phyloP scores from a whole-genome alignment of 441 rosid genomes.

The Erodium chrysanthum region DNA sequence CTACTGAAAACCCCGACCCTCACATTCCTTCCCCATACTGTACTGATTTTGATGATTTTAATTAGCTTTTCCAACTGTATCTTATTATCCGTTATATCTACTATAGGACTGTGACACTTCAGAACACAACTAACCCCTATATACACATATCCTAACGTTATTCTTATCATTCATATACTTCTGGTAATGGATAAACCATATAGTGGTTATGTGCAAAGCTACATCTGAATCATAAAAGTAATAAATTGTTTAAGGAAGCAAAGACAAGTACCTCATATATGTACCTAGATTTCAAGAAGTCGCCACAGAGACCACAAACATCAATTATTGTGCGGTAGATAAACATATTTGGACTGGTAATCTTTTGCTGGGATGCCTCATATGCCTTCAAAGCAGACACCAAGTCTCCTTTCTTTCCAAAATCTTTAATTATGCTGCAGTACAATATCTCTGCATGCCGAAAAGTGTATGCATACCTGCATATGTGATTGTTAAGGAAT shows the following conservation, averaged over 20 bases:
- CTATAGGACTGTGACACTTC: not conserved
- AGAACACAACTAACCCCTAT: not conserved
- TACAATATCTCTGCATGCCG: constrained; percentile 55
- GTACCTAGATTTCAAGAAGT: constrained; percentile 61
- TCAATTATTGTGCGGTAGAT: constrained; percentile 69
- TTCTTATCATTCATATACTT: not conserved
- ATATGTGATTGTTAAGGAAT: constrained; percentile 23
- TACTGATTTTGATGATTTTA: too few relatives aligned
- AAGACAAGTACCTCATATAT: constrained; percentile 59
- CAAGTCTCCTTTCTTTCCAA: constrained; percentile 68
- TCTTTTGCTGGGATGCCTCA: constrained; percentile 48
- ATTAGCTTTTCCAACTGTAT: too few relatives aligned
- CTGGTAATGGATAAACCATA: not conserved
- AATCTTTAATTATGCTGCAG: constrained; percentile 54
- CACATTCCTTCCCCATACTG: not conserved
- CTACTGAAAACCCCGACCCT: not conserved
- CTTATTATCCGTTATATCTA: too few relatives aligned
- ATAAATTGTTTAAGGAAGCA: constrained; percentile 9
- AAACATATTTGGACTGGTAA: constrained; percentile 57
- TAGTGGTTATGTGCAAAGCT: not conserved
- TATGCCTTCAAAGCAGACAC: constrained; percentile 60
- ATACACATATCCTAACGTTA: not conserved
- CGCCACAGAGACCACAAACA: constrained; percentile 65
- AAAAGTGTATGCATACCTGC: constrained; percentile 61
- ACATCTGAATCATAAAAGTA: not conserved